Evolutionary conservation across 208 protist species (phyloP), one percentile per base, ranked within the genome.

Genomic region (Trypanosoma cruzi): DNA sequence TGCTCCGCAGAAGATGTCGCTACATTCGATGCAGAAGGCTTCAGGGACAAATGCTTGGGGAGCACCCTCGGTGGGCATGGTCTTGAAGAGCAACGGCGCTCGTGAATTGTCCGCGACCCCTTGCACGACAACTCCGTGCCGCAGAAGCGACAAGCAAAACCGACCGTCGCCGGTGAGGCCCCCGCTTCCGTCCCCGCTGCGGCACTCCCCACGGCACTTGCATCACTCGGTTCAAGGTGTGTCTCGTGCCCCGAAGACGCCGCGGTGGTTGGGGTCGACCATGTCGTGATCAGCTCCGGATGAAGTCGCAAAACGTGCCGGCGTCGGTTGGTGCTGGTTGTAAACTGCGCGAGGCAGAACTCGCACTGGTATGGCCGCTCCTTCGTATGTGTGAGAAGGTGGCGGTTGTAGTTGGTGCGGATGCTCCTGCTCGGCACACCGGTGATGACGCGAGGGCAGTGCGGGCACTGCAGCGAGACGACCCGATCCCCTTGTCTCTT

Each of bases 321-420:
- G 46, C 73, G 55, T 55, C 76, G 13, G 67, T 93, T 94, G 6
- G 56, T 62, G 34, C 71, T 89, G 14, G 87, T 93, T 6, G 83
- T 88, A 64, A 96, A 96, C 34, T 67, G 52, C 29, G 68, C 71
- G 28, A 40, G 46, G 59, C 90, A 96, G 69, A 82, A 82, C 29
- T 72, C 44, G 72, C 90, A 96, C 18, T 67, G 36, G 69, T 80
- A 88, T 22, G 90, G 87, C 29, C 85, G 84, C 42, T 86, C 78
- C 46, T 77, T 76, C 31, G 77, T 89, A 79, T 96, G 90, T 8
- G 54, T 82, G 66, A 80, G 80, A 6, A 96, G 73, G 64, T 96
- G 90, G 11, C 90, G 83, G 11, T 65, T 64, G 74, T 85, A 96
- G 66, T 93, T 90, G 71, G 87, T 96, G 52, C 73, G 79, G 31